phyloP scores from a whole-genome alignment of 225 moss, liverwort and hornwort species.

The Neckera pumila region DNA sequence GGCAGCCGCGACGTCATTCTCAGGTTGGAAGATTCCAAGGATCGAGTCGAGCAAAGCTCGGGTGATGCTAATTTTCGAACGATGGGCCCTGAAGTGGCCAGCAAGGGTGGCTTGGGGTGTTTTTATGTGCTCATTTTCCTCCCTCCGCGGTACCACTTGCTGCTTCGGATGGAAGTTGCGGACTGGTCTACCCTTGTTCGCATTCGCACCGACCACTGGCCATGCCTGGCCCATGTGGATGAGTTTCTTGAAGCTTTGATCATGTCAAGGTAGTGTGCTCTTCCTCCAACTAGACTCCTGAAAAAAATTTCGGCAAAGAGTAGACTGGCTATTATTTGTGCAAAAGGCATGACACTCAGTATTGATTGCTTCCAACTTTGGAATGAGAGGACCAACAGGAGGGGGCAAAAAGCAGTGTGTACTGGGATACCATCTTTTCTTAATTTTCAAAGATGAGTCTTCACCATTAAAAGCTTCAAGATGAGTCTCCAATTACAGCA shows the following conservation, averaged over 20 bases:
- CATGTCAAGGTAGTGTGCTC: constrained; percentile 41
- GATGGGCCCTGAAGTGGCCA: constrained; percentile 26
- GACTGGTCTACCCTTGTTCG: constrained; percentile 94
- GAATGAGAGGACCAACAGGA: neutral
- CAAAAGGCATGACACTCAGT: neutral
- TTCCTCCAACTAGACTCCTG: neutral
- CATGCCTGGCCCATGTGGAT: constrained; percentile 92
- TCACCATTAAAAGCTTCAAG: neutral
- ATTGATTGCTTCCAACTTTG: neutral
- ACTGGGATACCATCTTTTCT: neutral
- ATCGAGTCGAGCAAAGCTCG: constrained; percentile 24
- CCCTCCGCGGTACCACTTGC: constrained; percentile 85
- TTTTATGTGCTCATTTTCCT: constrained; percentile 80
- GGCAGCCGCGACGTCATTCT: constrained; percentile 4
- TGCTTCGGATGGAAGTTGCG: constrained; percentile 92
- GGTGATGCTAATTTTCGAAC: constrained; percentile 10
- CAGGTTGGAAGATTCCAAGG: constrained; percentile 44
- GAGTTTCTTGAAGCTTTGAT: constrained; percentile 89
- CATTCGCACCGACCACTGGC: constrained; percentile 98
- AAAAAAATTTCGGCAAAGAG: neutral
- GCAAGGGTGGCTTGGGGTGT: constrained; percentile 53
- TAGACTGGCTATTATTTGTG: neutral
- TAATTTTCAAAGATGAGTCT: neutral
- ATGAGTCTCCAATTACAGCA: neutral
- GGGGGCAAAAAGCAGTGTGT: neutral